These are phyloP conservation scores for Solanum etuberosum DNA, from an alignment of 257 asterid genomes.

Conservation along the genomic window DNA sequence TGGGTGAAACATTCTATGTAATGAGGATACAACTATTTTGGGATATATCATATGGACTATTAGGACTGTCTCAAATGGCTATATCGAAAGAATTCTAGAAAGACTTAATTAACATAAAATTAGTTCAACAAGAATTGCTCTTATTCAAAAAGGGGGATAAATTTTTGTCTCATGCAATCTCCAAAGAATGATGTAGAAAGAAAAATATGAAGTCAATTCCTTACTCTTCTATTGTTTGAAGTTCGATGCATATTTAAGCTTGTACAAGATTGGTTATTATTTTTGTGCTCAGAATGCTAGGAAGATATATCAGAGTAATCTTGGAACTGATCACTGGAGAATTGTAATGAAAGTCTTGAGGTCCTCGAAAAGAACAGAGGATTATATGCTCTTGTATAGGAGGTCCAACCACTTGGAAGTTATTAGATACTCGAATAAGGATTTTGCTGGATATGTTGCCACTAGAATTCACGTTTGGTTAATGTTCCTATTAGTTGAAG, in stretches of 20 bases:
- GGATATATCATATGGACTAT: too few relatives aligned
- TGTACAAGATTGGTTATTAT: too few relatives aligned
- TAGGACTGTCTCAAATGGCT: too few relatives aligned
- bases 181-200: background rate
- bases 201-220: background rate
- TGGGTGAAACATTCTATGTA: too few relatives aligned
- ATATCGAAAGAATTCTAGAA: too few relatives aligned
- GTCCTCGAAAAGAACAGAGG: background rate
- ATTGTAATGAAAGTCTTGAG: background rate
- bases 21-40: too few relatives aligned
- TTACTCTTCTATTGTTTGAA: background rate
- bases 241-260: background rate
- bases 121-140: too few relatives aligned
- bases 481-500: background rate
- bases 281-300: background rate
- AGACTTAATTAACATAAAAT: conserved; percentile 6
- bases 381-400: background rate
- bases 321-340: background rate
- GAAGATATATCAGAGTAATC: background rate
- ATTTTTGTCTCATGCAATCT: background rate
- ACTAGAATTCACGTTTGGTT: too few relatives aligned
- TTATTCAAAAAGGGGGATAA: background rate
- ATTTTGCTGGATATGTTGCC: background rate
- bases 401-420: background rate
- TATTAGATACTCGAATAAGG: background rate